phyloP scores from a whole-genome alignment of 2,329 filamentous ascomycete species.

The Neopestalotiopsis clavispora region DNA sequence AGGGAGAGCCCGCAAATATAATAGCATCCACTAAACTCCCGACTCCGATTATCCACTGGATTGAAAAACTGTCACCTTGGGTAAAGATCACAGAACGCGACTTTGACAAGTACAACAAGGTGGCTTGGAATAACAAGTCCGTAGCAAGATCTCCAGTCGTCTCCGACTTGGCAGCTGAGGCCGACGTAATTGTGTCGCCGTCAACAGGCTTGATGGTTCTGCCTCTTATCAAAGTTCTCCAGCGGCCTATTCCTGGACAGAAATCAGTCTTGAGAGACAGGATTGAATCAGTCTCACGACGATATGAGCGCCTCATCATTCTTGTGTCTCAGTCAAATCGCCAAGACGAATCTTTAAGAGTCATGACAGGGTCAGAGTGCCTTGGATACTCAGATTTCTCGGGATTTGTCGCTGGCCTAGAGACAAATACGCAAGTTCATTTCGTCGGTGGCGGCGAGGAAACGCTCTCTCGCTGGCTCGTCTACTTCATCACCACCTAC shows the following conservation, averaged over 20 bases:
- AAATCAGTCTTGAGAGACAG: constrained; percentile 57
- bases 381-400: constrained; percentile 54
- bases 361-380: constrained; percentile 46
- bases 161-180: constrained; percentile 57
- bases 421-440: constrained; percentile 43
- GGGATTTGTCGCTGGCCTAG: constrained; percentile 49
- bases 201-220: constrained; percentile 72
- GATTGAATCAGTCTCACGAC: constrained; percentile 54
- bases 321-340: constrained; percentile 64
- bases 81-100: constrained; percentile 66
- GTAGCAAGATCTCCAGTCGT: constrained; percentile 38
- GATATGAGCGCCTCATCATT: constrained; percentile 72
- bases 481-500: constrained; percentile 54
- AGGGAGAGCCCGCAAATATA: constrained; percentile 34
- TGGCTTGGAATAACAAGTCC: constrained; percentile 38
- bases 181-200: constrained; percentile 76
- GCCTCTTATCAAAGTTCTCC: constrained; percentile 73
- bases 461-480: constrained; percentile 59
- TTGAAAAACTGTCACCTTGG: constrained; percentile 54
- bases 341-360: constrained; percentile 45
- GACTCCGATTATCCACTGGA: constrained; percentile 53
- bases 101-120: constrained; percentile 47
- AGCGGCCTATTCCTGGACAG: constrained; percentile 71
- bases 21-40: constrained; percentile 55
- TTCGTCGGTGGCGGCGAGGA: constrained; percentile 56